Evolutionary conservation across 495 filamentous ascomycete species (phyloP).

Genomic region (Trichocladium antarcticum): DNA sequence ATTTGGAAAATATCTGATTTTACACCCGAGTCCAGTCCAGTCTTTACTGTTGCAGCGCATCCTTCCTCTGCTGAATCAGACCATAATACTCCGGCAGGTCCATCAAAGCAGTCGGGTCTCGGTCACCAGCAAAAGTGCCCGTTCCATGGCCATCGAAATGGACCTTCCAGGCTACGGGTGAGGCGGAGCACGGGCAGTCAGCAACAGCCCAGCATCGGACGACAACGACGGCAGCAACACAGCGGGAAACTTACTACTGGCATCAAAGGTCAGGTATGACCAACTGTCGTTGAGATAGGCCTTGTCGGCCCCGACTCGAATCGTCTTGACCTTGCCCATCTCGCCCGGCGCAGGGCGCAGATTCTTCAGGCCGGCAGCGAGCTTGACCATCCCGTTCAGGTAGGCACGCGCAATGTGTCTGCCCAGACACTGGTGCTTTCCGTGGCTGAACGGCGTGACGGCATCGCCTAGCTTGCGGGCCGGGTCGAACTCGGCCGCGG

Average conservation of each 20-base stretch:
- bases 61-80: no score
- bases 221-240: no score
- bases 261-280: conserved; percentile 30
- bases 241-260: conserved; percentile 13
- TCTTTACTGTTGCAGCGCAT: no score
- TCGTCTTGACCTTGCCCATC: conserved; percentile 29
- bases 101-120: no score
- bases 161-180: no score
- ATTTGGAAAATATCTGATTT: no score
- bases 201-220: no score
- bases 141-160: no score
- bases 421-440: conserved; percentile 27
- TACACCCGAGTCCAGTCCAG: no score
- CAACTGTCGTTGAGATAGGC: conserved; percentile 32
- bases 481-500: conserved; percentile 5
- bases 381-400: conserved; percentile 23
- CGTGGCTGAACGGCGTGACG: conserved; percentile 21
- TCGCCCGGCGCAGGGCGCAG: conserved; percentile 29
- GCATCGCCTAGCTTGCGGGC: conserved; percentile 17
- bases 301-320: conserved; percentile 24
- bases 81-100: no score
- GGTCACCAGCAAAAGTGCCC: no score
- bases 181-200: no score
- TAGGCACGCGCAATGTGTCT: conserved; percentile 18
- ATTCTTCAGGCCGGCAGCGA: conserved; percentile 27